Base-by-base conservation (phyloP, 768 basidiomycete genomes). In the Auricularia sp. region DNA sequence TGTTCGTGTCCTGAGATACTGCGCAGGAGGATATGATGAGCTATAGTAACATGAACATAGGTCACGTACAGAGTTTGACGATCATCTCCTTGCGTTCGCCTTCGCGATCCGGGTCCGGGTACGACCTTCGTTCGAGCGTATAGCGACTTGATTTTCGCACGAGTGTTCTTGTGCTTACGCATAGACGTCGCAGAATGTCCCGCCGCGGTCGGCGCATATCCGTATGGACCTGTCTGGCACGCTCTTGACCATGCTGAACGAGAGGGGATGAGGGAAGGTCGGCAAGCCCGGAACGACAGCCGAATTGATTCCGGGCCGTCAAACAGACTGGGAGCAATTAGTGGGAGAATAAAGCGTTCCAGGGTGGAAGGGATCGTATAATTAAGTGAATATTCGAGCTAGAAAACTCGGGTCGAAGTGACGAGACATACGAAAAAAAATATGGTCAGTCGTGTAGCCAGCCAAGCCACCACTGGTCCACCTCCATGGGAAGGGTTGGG, bases 161-260 rank as follows among this genome's bases (percentile, higher is more conserved):
- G 10, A 47, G 59, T 67, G 47, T 14, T 51, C 62, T 64, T 64
- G 37, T 63, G 80, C 85, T 68, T 69, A 88, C 83, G 91, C 91
- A 74, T 92, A 85, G 39, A 94, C 85, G 73, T 95, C 94, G 71
- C 92, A 93, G 76, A 94, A 96, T 0, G 93, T 97, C 3, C 94
- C 94, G 42, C 94, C 94, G 75, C 92, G 79, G 74, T 94, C 92
- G 6, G 90, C 89, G 70, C 90, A 92, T 67, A 94, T 92, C 63
- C 86, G 83, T 65, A 94, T 87, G 13, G 91, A 94, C 69, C 81
- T 83, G 72, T 90, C 85, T 24, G 89, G 87, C 59, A 91, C 51
- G 47, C 16, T 51, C 6, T 10, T 51, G 47, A 6, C 47, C 47
- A 51, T 51, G 6, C 47, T 51, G 16, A 6, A 18, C 16, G 47